Evolutionary conservation across 1,284 basidiomycete genomes (phyloP).

Genomic region (Entoloma clypeatum): DNA sequence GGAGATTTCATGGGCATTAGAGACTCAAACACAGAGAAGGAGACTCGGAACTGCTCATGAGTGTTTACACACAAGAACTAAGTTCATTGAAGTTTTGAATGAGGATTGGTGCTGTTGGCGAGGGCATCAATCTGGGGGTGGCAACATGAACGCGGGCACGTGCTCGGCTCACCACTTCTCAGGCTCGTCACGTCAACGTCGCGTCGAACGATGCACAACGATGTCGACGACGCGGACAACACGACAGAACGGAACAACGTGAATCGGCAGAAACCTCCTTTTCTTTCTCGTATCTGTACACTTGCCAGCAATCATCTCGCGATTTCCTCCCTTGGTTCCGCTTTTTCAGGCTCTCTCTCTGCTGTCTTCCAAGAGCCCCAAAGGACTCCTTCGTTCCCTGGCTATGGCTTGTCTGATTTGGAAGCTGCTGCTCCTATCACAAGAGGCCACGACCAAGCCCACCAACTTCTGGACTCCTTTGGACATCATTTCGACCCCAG

Average conservation of each 20-base stretch:
- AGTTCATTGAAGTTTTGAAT: too few relatives aligned
- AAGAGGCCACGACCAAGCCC: conserved; percentile 1
- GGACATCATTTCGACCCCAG: neutral
- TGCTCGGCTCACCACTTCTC: neutral
- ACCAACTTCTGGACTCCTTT: conserved; percentile 8
- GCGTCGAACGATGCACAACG: conserved; percentile 13
- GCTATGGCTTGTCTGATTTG: conserved; percentile 9
- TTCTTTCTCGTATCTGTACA: conserved; percentile 19
- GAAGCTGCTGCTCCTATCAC: conserved; percentile 13
- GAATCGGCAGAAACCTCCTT: conserved; percentile 8
- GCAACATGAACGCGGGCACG: neutral
- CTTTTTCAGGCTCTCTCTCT: conserved; percentile 20
- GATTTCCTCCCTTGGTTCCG: conserved; percentile 22
- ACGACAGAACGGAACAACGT: neutral
- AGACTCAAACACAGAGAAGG: too few relatives aligned
- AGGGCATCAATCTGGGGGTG: neutral
- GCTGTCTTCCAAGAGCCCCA: conserved; percentile 11
- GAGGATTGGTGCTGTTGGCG: too few relatives aligned
- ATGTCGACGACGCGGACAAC: conserved; percentile 14
- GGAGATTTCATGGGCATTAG: too few relatives aligned
- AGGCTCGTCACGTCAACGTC: neutral
- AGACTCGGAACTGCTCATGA: too few relatives aligned
- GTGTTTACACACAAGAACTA: too few relatives aligned
- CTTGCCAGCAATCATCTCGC: conserved; percentile 21
- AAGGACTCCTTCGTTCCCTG: neutral